Conservation (phyloP, 345 rosid genomes). For the Salix viminalis region DNA sequence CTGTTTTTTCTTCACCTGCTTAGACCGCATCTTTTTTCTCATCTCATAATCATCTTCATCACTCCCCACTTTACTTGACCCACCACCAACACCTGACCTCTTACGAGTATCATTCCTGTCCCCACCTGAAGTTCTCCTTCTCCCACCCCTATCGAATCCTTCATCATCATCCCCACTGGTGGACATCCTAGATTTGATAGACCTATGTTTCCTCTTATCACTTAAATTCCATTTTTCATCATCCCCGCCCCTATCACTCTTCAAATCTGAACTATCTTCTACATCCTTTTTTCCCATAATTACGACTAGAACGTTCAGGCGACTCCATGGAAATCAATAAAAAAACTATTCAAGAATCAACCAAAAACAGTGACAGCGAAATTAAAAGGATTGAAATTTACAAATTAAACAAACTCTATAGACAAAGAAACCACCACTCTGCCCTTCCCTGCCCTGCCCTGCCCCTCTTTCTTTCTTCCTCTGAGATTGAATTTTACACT, state of each 20-base stretch:
- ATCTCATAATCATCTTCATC: slow-evolving; percentile 67
- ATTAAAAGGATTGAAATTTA: background rate
- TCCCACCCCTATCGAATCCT: slow-evolving; percentile 50
- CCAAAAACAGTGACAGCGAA: background rate
- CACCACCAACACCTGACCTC: slow-evolving; percentile 42
- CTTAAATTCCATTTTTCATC: slow-evolving; percentile 54
- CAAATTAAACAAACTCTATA: background rate
- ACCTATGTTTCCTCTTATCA: slow-evolving; percentile 62
- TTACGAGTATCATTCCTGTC: slow-evolving; percentile 58
- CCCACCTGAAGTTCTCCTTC: slow-evolving; percentile 49
- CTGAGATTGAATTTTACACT: too few relatives aligned
- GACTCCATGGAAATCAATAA: slow-evolving; percentile 44
- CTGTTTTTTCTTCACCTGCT: slow-evolving; percentile 65
- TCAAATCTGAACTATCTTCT: slow-evolving; percentile 42
- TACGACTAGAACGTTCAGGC: slow-evolving; percentile 45
- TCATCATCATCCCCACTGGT: slow-evolving; percentile 52
- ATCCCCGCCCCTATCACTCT: slow-evolving; percentile 45
- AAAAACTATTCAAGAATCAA: background rate
- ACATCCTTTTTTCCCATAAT: slow-evolving; percentile 37
- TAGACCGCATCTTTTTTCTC: slow-evolving; percentile 43
- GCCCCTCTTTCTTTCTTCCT: too few relatives aligned
- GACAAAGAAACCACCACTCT: too few relatives aligned
- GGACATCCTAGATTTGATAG: slow-evolving; percentile 55
- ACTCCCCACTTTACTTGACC: slow-evolving; percentile 42
- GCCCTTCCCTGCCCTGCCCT: too few relatives aligned